phyloP scores from a whole-genome alignment of 2,329 filamentous ascomycete species.

The Exophiala xenobiotica region DNA sequence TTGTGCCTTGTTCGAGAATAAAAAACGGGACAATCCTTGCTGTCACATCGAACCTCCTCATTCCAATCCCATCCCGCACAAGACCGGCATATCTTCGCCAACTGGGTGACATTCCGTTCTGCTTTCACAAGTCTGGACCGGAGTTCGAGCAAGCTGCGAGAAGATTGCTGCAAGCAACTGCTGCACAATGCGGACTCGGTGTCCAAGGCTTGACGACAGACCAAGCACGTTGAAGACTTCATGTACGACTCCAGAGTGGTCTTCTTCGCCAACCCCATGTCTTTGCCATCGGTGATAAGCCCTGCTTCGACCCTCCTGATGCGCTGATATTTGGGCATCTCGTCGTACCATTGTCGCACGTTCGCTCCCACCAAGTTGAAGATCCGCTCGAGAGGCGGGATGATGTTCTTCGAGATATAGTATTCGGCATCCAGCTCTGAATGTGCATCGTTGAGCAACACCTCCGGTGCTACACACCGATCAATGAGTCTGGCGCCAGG shows the following conservation, averaged over 20 bases:
- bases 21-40: constrained; percentile 88
- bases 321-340: constrained; percentile 89
- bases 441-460: constrained; percentile 72
- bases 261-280: constrained; percentile 53
- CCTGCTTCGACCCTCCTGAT: constrained; percentile 61
- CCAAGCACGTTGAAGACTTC: constrained; percentile 72
- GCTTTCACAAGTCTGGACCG: constrained; percentile 60
- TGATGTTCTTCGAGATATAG: constrained; percentile 93
- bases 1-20: constrained; percentile 55
- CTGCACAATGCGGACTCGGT: constrained; percentile 41
- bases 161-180: constrained; percentile 39
- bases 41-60: constrained; percentile 84
- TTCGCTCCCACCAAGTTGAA: constrained; percentile 95
- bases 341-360: constrained; percentile 87
- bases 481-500: constrained; percentile 84
- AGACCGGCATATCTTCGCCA: constrained; percentile 72
- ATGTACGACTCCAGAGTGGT: constrained; percentile 89
- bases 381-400: constrained; percentile 91
- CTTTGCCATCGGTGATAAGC: constrained; percentile 32
- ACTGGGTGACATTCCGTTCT: constrained; percentile 63
- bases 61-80: constrained; percentile 72
- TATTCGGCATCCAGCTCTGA: constrained; percentile 88
- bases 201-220: constrained; percentile 66
- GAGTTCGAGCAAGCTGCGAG: constrained; percentile 64
- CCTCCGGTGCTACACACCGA: constrained; percentile 84